Evolutionary conservation across 352 stramenopile species (phyloP).

Genomic region (Phytophthora gonapodyides): DNA sequence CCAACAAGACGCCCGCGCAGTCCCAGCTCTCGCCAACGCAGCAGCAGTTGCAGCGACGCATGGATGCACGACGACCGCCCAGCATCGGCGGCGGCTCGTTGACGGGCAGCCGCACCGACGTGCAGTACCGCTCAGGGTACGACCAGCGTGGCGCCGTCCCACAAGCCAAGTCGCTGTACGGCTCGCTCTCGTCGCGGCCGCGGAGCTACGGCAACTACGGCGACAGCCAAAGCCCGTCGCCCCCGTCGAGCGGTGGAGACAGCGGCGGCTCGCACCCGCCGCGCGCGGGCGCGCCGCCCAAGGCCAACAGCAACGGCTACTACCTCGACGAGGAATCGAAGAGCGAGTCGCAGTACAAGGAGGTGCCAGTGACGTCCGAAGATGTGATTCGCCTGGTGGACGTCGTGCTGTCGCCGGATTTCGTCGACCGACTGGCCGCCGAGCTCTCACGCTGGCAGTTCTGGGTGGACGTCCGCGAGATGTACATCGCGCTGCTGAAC

Average conservation of each 20-base stretch:
- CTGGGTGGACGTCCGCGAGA: conserved; percentile 77
- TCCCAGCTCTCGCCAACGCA: conserved; percentile 16
- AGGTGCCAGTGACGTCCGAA: conserved; percentile 70
- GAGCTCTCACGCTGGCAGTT: conserved; percentile 83
- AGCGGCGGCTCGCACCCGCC: conserved; percentile 24
- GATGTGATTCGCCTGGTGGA: conserved; percentile 79
- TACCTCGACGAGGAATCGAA: conserved; percentile 45
- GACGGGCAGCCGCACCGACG: conserved; percentile 14
- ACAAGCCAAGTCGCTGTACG: conserved; percentile 22
- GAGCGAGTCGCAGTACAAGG: conserved; percentile 48
- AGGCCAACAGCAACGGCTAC: conserved; percentile 20
- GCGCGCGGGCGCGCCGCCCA: conserved; percentile 15
- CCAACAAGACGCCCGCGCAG: conserved; percentile 7
- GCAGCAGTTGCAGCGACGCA: conserved; percentile 20
- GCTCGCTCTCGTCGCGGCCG: conserved; percentile 21
- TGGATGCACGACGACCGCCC: conserved; percentile 17
- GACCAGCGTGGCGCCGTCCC: conserved; percentile 23
- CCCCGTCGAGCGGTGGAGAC: conserved; percentile 38
- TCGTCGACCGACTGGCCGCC: conserved; percentile 62
- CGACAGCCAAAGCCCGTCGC: conserved; percentile 37
- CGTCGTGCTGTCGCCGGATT: conserved; percentile 72
- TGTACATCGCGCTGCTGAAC: conserved; percentile 67
- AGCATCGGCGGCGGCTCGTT: conserved; percentile 21
- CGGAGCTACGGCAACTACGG: conserved; percentile 35
- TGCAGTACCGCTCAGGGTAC: conserved; percentile 33